These are phyloP conservation scores for Juncus effusus DNA, from an alignment of 176 grass and related monocot species.

Conservation along the genomic window DNA sequence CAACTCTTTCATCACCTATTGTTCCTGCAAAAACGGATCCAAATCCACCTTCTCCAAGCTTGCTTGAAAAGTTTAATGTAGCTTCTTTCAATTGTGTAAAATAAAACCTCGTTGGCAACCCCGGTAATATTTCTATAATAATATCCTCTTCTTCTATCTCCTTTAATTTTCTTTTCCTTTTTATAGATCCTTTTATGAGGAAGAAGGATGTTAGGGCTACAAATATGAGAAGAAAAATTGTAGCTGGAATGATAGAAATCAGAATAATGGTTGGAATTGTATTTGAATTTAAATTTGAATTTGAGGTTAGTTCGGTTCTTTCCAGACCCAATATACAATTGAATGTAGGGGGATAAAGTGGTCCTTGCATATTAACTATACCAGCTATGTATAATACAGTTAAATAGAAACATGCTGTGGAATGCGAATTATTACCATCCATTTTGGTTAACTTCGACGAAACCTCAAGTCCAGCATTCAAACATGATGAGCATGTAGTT, in stretches of 20 bases:
- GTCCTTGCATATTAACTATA: constrained; percentile 27
- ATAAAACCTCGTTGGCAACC: constrained; percentile 33
- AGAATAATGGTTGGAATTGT: no score
- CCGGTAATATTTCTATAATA: constrained; percentile 24
- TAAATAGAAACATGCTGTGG: constrained; percentile 48
- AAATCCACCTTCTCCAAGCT: constrained; percentile 51
- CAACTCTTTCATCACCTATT: constrained; percentile 30
- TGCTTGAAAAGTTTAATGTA: constrained; percentile 26
- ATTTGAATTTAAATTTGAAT: no score
- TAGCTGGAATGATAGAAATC: no score
- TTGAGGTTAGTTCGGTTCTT: not conserved
- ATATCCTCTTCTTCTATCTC: constrained; percentile 20
- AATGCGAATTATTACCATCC: constrained; percentile 21
- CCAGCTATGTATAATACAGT: constrained; percentile 55
- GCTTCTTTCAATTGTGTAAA: constrained; percentile 30
- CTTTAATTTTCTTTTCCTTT: not conserved
- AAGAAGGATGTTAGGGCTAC: constrained; percentile 21
- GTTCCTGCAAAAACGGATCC: constrained; percentile 37
- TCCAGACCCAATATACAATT: constrained; percentile 47
- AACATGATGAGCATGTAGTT: constrained; percentile 28
- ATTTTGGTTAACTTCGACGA: no score
- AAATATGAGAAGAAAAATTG: constrained; percentile 25
- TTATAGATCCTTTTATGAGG: no score
- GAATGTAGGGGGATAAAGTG: constrained; percentile 23
- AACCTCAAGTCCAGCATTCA: constrained; percentile 29